Percentiles rank a stretch among this genome's conserved stretches.
phyloP scores from a whole-genome alignment of 1,284 basidiomycete species.

The Ustilago cynodontis region DNA sequence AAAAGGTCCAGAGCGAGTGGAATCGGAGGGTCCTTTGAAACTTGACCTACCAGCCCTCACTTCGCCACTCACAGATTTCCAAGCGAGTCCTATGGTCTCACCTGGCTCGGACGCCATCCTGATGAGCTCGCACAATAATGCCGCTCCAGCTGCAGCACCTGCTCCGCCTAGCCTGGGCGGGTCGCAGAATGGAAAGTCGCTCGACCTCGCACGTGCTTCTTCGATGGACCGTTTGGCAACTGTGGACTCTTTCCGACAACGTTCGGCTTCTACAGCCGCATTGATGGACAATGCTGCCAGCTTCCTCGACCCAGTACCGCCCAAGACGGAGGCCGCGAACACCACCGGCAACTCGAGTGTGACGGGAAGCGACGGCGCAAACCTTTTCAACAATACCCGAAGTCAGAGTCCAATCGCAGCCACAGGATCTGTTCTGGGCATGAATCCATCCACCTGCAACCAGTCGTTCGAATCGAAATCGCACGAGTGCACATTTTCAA shows the following conservation, averaged over 20 bases:
- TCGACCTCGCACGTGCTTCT: conserved; percentile 24
- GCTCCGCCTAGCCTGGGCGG: not conserved
- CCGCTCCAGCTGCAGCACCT: not conserved
- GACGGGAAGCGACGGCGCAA: not conserved
- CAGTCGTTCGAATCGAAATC: not conserved
- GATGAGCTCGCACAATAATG: conserved; percentile 10
- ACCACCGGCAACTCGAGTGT: conserved; percentile 11
- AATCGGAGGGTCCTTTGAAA: conserved; percentile 23
- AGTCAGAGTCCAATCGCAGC: conserved; percentile 16
- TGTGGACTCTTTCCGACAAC: conserved; percentile 35
- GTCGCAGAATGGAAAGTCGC: conserved; percentile 12
- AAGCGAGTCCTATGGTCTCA: not conserved
- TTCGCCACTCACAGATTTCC: conserved; percentile 18
- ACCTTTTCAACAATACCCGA: not conserved
- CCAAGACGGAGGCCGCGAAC: conserved; percentile 1
- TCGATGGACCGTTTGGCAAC: conserved; percentile 1
- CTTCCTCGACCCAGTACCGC: conserved; percentile 25
- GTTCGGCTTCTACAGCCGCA: conserved; percentile 49
- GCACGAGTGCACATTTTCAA: conserved; percentile 33
- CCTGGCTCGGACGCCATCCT: not conserved
- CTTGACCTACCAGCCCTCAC: conserved; percentile 27
- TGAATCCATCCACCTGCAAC: not conserved
- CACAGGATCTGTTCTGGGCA: not conserved
- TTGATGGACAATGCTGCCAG: conserved; percentile 39
- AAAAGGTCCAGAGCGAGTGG: conserved; percentile 38